These are phyloP conservation scores for Fusarium secorum DNA, from an alignment of 2,329 filamentous ascomycete genomes.

Conservation along the genomic window DNA sequence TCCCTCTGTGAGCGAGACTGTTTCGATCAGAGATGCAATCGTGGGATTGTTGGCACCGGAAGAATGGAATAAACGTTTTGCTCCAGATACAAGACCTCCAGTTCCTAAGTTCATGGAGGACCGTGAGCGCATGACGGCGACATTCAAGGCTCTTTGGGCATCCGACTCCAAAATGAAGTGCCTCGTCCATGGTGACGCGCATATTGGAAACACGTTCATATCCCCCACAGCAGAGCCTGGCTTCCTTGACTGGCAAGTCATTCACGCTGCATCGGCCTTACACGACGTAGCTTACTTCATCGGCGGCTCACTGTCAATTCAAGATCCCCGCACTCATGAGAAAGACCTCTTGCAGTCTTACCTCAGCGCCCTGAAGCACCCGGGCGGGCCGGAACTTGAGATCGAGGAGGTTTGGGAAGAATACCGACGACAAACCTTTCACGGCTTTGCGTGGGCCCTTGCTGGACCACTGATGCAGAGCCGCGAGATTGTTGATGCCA, in stretches of 20 bases:
- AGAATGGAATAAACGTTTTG: conserved; percentile 10
- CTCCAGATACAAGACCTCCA: neutral
- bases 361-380: neutral
- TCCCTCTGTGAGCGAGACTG: neutral
- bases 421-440: conserved; percentile 10
- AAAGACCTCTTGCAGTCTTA: conserved; percentile 13
- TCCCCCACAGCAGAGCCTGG: conserved; percentile 2
- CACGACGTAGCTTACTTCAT: conserved; percentile 18
- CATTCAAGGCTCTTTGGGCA: neutral
- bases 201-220: conserved; percentile 11
- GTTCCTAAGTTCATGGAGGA: neutral
- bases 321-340: conserved; percentile 9
- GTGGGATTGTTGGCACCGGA: neutral
- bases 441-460: conserved; percentile 26
- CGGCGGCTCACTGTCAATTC: neutral
- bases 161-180: neutral
- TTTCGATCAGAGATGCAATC: neutral
- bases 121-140: neutral
- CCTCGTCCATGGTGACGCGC: conserved; percentile 7
- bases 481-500: conserved; percentile 8
- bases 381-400: neutral
- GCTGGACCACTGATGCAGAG: conserved; percentile 23
- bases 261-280: conserved; percentile 7
- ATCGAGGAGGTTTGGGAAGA: conserved; percentile 10
- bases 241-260: conserved; percentile 20